Evolutionary conservation across 2,329 filamentous ascomycete species (phyloP).

Genomic region (Diatrype stigma): DNA sequence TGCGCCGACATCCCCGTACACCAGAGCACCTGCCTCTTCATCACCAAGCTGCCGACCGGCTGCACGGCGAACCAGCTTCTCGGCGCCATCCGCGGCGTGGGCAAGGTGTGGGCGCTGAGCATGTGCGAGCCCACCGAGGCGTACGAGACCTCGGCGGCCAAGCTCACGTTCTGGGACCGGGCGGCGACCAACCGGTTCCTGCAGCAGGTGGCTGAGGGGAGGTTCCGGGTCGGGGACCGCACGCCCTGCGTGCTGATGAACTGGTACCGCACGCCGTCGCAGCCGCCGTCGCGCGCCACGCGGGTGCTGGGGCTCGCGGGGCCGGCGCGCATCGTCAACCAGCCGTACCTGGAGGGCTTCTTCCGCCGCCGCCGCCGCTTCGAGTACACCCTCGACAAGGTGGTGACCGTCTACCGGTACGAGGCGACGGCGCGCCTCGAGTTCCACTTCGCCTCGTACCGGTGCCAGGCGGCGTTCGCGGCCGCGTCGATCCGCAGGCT

Average conservation of each 20-base stretch:
- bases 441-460: neutral
- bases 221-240: neutral
- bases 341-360: neutral
- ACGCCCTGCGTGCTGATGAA: neutral
- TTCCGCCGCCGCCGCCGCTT: neutral
- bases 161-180: neutral
- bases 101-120: neutral
- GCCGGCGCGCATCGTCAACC: neutral
- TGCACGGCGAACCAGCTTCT: neutral
- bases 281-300: neutral
- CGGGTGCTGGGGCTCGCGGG: neutral
- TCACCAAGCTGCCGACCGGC: neutral
- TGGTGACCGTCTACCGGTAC: neutral
- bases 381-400: neutral
- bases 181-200: neutral
- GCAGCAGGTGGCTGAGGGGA: neutral
- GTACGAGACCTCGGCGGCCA: neutral
- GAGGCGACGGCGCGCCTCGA: neutral
- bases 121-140: neutral
- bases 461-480: neutral
- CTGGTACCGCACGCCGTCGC: neutral
- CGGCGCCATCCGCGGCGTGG: neutral
- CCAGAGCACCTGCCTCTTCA: neutral
- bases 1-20: neutral
- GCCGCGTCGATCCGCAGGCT: neutral